Evolutionary conservation across 106 monocot genomes (phyloP).

Genomic region (Allium sativum): DNA sequence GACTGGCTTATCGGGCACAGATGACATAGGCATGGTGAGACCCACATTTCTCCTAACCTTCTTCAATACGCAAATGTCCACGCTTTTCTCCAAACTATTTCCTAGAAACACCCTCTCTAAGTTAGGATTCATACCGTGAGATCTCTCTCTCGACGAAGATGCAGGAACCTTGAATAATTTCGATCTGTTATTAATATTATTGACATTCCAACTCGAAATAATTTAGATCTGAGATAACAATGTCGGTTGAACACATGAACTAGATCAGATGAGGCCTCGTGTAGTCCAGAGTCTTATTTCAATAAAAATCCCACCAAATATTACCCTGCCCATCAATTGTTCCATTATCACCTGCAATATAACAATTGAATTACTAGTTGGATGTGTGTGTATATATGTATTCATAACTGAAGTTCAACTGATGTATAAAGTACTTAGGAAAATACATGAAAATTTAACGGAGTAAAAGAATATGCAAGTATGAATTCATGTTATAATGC

Average conservation of each 20-base stretch:
- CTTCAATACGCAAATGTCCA: constrained; percentile 30
- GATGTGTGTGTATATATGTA: no score
- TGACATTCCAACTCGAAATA: constrained; percentile 2
- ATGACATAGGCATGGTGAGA: constrained; percentile 59
- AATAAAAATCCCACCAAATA: constrained; percentile 77
- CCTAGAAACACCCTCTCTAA: constrained; percentile 49
- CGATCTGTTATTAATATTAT: neutral
- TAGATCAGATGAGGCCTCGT: constrained; percentile 82
- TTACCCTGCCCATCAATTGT: constrained; percentile 80
- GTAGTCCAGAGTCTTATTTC: constrained; percentile 43
- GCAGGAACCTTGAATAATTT: constrained; percentile 5
- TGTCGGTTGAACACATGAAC: constrained; percentile 61
- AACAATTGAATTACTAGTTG: neutral
- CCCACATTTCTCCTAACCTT: constrained; percentile 33
- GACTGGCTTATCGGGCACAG: constrained; percentile 82
- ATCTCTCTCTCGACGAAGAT: neutral
- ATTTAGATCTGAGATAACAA: constrained; percentile 81
- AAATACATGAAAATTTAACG: no score
- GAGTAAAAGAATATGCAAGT: no score
- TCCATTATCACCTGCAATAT: constrained; percentile 77
- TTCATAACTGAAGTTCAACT: neutral
- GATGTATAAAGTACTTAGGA: neutral
- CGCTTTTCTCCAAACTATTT: constrained; percentile 6
- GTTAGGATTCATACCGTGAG: neutral
- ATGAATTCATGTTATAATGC: no score